Base-by-base conservation (phyloP, 2,329 filamentous ascomycete genomes). In the Plenodomus lindquistii region DNA sequence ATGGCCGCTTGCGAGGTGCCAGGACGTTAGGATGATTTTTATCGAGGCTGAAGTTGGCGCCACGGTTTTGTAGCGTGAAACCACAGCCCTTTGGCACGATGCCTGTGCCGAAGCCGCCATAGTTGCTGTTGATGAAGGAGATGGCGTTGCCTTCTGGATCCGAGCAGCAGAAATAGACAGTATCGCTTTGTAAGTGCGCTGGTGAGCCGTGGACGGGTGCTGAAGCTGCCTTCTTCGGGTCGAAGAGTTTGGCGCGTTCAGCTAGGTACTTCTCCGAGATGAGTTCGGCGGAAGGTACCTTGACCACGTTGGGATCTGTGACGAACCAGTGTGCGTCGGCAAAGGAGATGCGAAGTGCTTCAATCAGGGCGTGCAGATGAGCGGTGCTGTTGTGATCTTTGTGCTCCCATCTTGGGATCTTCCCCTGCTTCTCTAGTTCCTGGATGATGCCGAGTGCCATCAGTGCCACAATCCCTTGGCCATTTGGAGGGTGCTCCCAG, bases 401-500 rank as follows among this genome's bases (percentile, higher is more conserved):
- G 1, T 81, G 73, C 0, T 71, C 74, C 72, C 94, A 96, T 1
- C 78, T 81, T 0, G 87, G 85, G 50, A 97, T 91, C 62, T 85
- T 85, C 34, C 87, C 87, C 15, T 81, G 77, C 50, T 85, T 83
- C 72, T 96, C 90, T 1, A 97, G 81, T 67, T 92, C 85, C 69
- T 97, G 86, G 40, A 99, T 78, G 57, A 97, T 96, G 1, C 94
- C 94, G 0, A 99, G 79, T 0, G 94, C 89, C 87, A 97, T 96
- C 24, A 97, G 77, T 0, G 94, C 94, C 2, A 97, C 89, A 56
- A 97, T 92, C 1, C 94, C 94, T 73, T 97, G 94, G 0, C 94
- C 92, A 63, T 97, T 97, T 8, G 94, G 94, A 29, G 93, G 92
- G 68, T 97, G 93, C 67, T 99, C 94, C 93, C 93, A 97, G 0